These are phyloP conservation scores for Dactylis glomerata DNA, from an alignment of 176 grass and related monocot genomes.

Conservation along the genomic window DNA sequence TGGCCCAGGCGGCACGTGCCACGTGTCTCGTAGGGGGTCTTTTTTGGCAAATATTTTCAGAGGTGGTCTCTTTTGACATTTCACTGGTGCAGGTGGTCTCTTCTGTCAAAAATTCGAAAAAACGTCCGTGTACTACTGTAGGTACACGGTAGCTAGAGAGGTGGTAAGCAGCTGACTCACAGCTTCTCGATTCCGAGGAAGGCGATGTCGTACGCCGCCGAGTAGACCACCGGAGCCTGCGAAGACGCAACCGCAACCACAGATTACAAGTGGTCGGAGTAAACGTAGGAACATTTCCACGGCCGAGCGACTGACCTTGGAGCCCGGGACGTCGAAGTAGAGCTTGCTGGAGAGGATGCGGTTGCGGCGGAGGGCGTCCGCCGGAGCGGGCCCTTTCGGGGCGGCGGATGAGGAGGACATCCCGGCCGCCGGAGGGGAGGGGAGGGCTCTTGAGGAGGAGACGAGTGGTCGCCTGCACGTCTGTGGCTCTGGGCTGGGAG, in stretches of 20 bases:
- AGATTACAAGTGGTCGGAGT: background rate
- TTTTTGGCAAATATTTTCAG: too few relatives aligned
- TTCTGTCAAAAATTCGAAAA: too few relatives aligned
- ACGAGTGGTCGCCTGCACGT: background rate
- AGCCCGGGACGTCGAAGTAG: constrained; percentile 70
- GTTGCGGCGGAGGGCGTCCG: constrained; percentile 43
- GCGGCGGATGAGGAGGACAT: constrained; percentile 51
- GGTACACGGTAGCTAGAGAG: background rate
- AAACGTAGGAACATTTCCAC: background rate
- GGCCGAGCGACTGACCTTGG: constrained; percentile 48
- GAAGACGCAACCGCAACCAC: background rate
- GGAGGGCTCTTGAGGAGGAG: background rate
- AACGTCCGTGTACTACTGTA: background rate
- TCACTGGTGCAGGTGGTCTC: too few relatives aligned
- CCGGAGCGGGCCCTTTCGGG: background rate
- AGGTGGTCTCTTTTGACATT: too few relatives aligned
- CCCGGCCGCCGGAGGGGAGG: background rate
- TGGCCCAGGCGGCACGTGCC: too few relatives aligned
- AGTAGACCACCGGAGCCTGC: constrained; percentile 79
- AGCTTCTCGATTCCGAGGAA: constrained; percentile 89
- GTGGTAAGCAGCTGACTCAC: constrained; percentile 35
- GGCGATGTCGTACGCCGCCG: constrained; percentile 73
- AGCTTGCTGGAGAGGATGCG: constrained; percentile 95
- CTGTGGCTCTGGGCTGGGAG: background rate
- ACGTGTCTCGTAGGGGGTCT: too few relatives aligned